phyloP scores from a whole-genome alignment of 1,284 basidiomycete species.

The Melampsora occidentalis region DNA sequence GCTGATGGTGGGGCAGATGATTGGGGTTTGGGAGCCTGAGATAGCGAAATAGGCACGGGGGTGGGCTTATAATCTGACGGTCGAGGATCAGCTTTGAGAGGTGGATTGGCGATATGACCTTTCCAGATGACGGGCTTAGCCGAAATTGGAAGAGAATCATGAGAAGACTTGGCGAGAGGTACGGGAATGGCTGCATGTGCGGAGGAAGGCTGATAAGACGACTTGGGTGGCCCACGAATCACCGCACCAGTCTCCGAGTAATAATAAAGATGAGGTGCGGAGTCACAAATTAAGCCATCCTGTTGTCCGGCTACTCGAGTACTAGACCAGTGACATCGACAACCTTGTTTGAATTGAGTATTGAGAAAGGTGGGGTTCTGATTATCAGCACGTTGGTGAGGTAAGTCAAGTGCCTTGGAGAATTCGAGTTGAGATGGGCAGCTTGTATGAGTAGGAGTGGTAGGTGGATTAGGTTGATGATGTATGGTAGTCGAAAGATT shows the following conservation, averaged over 20 bases:
- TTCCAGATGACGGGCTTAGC: slow-evolving; percentile 2
- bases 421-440: not conserved
- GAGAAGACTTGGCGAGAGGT: not conserved
- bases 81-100: not conserved
- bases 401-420: not conserved
- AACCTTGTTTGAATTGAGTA: not conserved
- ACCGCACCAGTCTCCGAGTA: not conserved
- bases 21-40: not conserved
- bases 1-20: not conserved
- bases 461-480: not conserved
- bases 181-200: not conserved
- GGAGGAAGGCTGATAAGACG: not conserved
- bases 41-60: not conserved
- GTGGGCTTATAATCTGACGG: not conserved
- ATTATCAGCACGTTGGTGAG: not conserved
- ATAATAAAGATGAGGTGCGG: not conserved
- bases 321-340: slow-evolving; percentile 7
- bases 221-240: not conserved
- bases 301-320: not conserved
- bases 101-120: not conserved
- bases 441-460: not conserved
- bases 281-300: slow-evolving; percentile 1
- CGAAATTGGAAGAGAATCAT: not conserved
- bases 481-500: not conserved
- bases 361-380: slow-evolving; percentile 4